These are phyloP conservation scores for Clarireedia paspali DNA, from an alignment of 2,329 filamentous ascomycete genomes.

Conservation along the genomic window DNA sequence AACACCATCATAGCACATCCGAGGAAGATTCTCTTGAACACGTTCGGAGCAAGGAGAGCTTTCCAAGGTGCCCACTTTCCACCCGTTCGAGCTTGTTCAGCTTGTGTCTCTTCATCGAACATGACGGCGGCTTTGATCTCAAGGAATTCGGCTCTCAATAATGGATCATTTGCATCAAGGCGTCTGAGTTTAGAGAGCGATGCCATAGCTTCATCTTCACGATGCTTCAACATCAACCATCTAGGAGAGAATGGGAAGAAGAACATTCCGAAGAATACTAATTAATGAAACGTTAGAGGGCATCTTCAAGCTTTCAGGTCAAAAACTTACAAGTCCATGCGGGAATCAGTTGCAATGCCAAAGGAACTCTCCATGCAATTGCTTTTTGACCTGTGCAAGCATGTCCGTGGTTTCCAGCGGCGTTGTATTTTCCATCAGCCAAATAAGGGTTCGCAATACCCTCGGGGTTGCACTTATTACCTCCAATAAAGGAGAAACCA, in stretches of 20 bases:
- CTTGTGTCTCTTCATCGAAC: conserved; percentile 35
- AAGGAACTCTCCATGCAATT: conserved; percentile 52
- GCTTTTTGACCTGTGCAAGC: conserved; percentile 16
- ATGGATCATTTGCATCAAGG: conserved; percentile 38
- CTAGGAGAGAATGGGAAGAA: conserved; percentile 44
- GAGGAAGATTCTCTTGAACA: conserved; percentile 43
- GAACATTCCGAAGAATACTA: conserved; percentile 43
- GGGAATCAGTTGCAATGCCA: conserved; percentile 52
- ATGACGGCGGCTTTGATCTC: conserved; percentile 54
- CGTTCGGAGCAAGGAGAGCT: conserved; percentile 18
- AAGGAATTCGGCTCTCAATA: conserved; percentile 45
- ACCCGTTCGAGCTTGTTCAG: conserved; percentile 36
- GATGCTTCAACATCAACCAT: conserved; percentile 39
- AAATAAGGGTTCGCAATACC: conserved; percentile 3
- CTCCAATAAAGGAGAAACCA: conserved; percentile 42
- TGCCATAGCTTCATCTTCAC: conserved; percentile 36
- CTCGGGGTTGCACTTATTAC: conserved; percentile 30
- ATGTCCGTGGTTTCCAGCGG: conserved; percentile 45
- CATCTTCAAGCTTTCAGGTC: neutral
- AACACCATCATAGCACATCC: conserved; percentile 43
- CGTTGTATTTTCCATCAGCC: conserved; percentile 30
- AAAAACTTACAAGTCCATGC: conserved; percentile 40
- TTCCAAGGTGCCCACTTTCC: conserved; percentile 41
- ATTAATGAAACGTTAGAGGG: neutral
- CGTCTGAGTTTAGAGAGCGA: conserved; percentile 37